A percentile compares a stretch with the other conserved stretches of the same genome.
Conservation (phyloP, 2,329 filamentous ascomycete species). For the Neonectria sp. region DNA sequence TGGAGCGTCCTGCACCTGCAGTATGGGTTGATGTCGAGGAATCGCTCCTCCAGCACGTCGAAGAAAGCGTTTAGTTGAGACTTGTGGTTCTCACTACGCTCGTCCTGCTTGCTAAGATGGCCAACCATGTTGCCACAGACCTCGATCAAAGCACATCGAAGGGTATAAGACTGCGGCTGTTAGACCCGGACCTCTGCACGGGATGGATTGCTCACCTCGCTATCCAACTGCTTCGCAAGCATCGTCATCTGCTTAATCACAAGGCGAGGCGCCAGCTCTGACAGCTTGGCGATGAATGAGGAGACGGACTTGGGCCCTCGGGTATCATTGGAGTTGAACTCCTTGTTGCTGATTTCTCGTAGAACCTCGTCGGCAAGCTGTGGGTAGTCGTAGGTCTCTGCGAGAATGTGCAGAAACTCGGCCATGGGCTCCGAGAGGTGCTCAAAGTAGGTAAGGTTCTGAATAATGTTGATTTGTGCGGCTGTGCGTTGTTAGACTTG, state of each 20-base stretch:
- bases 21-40: slow-evolving; percentile 97
- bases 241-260: slow-evolving; percentile 99
- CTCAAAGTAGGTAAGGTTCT: slow-evolving; percentile 98
- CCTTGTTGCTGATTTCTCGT: slow-evolving; percentile 95
- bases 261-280: slow-evolving; percentile 89
- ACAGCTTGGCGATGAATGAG: slow-evolving; percentile 92
- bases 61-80: slow-evolving; percentile 97
- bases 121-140: slow-evolving; percentile 96
- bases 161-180: slow-evolving; percentile 81
- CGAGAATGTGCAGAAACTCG: slow-evolving; percentile 95
- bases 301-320: slow-evolving; percentile 97
- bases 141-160: slow-evolving; percentile 94
- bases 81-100: slow-evolving; percentile 92
- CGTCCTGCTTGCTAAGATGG: slow-evolving; percentile 91
- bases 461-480: slow-evolving; percentile 97
- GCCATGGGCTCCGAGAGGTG: slow-evolving; percentile 99
- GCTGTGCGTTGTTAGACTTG: slow-evolving; percentile 66
- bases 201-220: slow-evolving; percentile 74
- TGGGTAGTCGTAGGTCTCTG: slow-evolving; percentile 97
- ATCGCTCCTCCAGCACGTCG: slow-evolving; percentile 95
- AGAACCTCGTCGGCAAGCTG: slow-evolving; percentile 95
- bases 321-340: slow-evolving; percentile 97
- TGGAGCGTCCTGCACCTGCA: slow-evolving; percentile 93
- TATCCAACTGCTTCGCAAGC: slow-evolving; percentile 94
- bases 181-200: slow-evolving; percentile 27